Base-by-base conservation (phyloP, 1,284 basidiomycete genomes). In the Filobasidium uniguttulatum region DNA sequence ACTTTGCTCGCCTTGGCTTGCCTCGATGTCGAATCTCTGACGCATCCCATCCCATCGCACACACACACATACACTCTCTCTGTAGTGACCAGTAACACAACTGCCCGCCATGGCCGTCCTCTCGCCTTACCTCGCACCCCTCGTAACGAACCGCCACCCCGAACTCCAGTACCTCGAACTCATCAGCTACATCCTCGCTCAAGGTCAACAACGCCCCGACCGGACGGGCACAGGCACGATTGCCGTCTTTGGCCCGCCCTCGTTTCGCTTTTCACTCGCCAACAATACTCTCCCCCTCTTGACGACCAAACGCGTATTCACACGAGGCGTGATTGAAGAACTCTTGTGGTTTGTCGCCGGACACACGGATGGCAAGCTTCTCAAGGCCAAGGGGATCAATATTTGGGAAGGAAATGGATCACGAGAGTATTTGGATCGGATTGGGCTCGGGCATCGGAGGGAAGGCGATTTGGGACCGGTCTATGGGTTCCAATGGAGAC, bases 381-480 rank as follows among this genome's bases (percentile, higher is more conserved):
- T 98, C 29, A 80, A 81, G 0, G 74, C 77, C n/a, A 85, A 85
- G 62, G 88, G 85, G 43, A 78, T 98, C 55, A 85, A 87, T 64
- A 98, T 98, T 60, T 98, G 94, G 93, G 90, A 96, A 64, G 91
- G 90, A 0, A 98, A 98, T 60, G 93, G 89, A 6, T 85, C 83
- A 10, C 77, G 82, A 56, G 83, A 79, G 54, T 98, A 93, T 60
- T 71, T 98, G 31, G 85, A 90, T 60, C 77, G 77, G 51, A 75
- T 88, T 17, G 91, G 93, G 0, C 71, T 98, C 17, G 74, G 74
- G 0, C 81, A 93, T 61, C 74, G 90, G n/a, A 72, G 84, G 2
- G 83, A 88, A 62, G 94, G 93, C 6, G 93, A 97, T 65, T 71
- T 98, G 1, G 93, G 93, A 0, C 93, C 94, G 0, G 88, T 98